A percentile compares a stretch with the other conserved stretches of the same genome.
These are phyloP conservation scores for Aspergillus carlsbadensis DNA, from an alignment of 495 filamentous ascomycete species.

Conservation along the genomic window DNA sequence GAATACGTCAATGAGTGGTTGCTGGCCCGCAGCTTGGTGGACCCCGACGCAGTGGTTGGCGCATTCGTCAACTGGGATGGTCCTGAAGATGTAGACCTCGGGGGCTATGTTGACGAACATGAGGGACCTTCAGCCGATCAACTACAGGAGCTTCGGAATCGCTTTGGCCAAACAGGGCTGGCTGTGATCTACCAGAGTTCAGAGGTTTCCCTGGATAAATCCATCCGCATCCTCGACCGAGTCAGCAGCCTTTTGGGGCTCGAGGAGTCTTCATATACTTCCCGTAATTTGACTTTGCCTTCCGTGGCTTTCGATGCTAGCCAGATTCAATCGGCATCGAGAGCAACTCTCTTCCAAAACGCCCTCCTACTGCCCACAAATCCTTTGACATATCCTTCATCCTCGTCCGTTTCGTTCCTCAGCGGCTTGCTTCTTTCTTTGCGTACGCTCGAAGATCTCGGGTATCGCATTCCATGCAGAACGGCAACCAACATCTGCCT, in stretches of 20 bases:
- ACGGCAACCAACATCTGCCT: constrained; percentile 44
- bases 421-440: constrained; percentile 69
- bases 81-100: constrained; percentile 75
- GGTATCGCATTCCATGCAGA: constrained; percentile 58
- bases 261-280: constrained; percentile 44
- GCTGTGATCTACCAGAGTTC: constrained; percentile 70
- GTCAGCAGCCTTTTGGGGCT: constrained; percentile 60
- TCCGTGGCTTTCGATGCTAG: constrained; percentile 34
- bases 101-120: constrained; percentile 57
- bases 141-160: constrained; percentile 50
- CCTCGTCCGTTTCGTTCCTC: constrained; percentile 60
- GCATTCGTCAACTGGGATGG: constrained; percentile 78
- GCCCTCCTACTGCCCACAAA: constrained; percentile 62
- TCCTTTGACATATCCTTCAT: constrained; percentile 62
- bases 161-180: constrained; percentile 72
- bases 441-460: constrained; percentile 59
- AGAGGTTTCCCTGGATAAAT: constrained; percentile 59
- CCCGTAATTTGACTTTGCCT: constrained; percentile 24
- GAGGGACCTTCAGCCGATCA: constrained; percentile 52
- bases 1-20: constrained; percentile 80
- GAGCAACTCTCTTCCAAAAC: constrained; percentile 50
- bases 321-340: constrained; percentile 43
- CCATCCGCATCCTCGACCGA: constrained; percentile 60
- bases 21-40: constrained; percentile 56
- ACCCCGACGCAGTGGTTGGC: constrained; percentile 50